phyloP scores from a whole-genome alignment of 2,329 filamentous ascomycete genomes.

The Trichoderma sp. region DNA sequence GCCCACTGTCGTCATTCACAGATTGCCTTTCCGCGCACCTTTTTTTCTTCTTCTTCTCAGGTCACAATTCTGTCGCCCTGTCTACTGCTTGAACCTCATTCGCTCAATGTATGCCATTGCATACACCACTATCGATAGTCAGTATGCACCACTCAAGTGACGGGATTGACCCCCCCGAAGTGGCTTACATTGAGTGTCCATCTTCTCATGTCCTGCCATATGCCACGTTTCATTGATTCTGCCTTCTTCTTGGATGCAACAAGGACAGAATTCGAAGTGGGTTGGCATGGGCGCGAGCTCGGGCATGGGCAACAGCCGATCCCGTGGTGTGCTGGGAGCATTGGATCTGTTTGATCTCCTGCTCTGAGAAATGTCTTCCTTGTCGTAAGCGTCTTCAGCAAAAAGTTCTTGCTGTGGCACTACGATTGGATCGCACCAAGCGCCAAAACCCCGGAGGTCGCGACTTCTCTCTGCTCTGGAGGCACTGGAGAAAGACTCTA shows the following conservation, averaged over 20 bases:
- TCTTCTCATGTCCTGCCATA: constrained; percentile 19
- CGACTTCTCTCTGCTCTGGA: background rate
- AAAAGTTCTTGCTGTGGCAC: background rate
- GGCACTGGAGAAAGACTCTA: background rate
- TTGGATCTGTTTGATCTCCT: background rate
- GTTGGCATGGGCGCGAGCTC: constrained; percentile 19
- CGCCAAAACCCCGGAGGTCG: constrained; percentile 17
- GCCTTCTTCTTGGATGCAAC: constrained; percentile 16
- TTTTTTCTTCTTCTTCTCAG: background rate
- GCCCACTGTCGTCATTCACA: constrained; percentile 1
- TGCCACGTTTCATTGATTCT: constrained; percentile 21
- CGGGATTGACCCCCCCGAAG: background rate
- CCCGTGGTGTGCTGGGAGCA: constrained; percentile 15
- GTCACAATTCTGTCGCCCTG: background rate
- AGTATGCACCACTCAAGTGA: constrained; percentile 9
- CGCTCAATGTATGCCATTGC: constrained; percentile 19
- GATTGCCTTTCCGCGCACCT: background rate
- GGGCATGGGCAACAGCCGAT: constrained; percentile 14
- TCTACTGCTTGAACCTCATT: constrained; percentile 10
- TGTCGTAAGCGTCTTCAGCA: background rate
- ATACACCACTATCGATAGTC: constrained; percentile 17
- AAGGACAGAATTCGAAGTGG: constrained; percentile 19
- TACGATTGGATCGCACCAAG: constrained; percentile 16
- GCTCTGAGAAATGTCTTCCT: background rate
- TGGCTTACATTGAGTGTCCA: constrained; percentile 19